Percentiles rank a stretch among this genome's conserved stretches.
These are phyloP conservation scores for Pseudozyma flocculosa DNA, from an alignment of 1,284 basidiomycete genomes.

Conservation along the genomic window DNA sequence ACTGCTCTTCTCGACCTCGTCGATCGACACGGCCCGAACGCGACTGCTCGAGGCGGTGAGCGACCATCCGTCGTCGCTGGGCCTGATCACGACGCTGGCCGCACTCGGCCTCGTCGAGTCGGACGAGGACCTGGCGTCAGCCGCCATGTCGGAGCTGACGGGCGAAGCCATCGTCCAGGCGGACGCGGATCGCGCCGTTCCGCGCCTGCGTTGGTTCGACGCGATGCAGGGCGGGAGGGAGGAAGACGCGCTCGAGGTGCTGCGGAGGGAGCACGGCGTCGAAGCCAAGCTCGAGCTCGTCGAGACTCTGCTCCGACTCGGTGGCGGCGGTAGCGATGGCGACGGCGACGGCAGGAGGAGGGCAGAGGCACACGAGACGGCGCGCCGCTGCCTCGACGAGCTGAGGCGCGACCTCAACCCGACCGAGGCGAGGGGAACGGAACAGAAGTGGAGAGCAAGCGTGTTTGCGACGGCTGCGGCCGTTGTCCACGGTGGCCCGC, in stretches of 20 bases:
- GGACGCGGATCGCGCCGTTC: conserved; percentile 1
- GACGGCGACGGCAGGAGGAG: too few relatives aligned
- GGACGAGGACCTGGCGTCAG: conserved; percentile 79
- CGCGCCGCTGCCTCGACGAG: background rate
- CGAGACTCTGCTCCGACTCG: background rate
- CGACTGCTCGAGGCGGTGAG: conserved; percentile 12
- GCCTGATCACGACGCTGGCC: conserved; percentile 71
- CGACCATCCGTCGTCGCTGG: conserved; percentile 66
- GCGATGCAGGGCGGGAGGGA: background rate
- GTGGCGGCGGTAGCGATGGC: background rate
- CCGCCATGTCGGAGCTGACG: conserved; percentile 76
- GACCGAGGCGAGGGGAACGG: background rate
- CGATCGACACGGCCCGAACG: conserved; percentile 11
- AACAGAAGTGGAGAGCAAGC: background rate
- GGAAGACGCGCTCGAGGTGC: background rate
- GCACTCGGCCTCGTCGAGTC: conserved; percentile 79
- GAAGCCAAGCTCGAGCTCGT: background rate
- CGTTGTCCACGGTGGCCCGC: background rate
- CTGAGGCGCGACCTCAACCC: background rate
- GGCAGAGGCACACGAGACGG: too few relatives aligned
- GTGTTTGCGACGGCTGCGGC: background rate
- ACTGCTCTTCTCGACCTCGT: conserved; percentile 7
- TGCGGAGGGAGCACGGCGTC: background rate
- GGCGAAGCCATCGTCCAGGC: too few relatives aligned
- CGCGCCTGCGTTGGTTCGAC: background rate